These are phyloP conservation scores for Pistacia atlantica DNA, from an alignment of 345 rosid genomes.

Conservation along the genomic window DNA sequence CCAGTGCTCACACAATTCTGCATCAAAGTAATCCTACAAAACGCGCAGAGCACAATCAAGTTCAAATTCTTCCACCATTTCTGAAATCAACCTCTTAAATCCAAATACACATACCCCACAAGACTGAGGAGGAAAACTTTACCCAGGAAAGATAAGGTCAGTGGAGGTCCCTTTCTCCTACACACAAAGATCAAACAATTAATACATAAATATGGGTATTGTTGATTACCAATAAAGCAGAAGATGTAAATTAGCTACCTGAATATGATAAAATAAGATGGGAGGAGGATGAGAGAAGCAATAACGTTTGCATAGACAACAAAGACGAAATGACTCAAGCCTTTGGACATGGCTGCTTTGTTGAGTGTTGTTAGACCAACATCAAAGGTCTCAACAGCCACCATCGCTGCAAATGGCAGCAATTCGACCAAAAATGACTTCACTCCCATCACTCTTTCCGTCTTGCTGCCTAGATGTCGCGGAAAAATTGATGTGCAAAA, in stretches of 20 bases:
- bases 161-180: conserved; percentile 41
- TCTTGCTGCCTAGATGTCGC: neutral
- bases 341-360: conserved; percentile 55
- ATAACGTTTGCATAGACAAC: conserved; percentile 48
- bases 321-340: conserved; percentile 44
- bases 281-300: conserved; percentile 41
- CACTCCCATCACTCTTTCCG: conserved; percentile 12
- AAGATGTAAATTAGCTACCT: conserved; percentile 19
- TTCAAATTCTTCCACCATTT: neutral
- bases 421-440: conserved; percentile 14
- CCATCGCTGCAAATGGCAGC: conserved; percentile 49
- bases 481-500: no score
- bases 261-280: conserved; percentile 27
- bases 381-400: conserved; percentile 33
- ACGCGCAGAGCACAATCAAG: conserved; percentile 4
- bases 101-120: conserved; percentile 38
- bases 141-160: conserved; percentile 41
- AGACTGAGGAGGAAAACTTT: conserved; percentile 50
- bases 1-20: conserved; percentile 56
- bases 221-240: neutral
- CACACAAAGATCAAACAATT: neutral
- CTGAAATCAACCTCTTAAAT: neutral
- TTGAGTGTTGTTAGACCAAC: conserved; percentile 46
- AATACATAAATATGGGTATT: neutral
- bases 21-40: conserved; percentile 45